phyloP scores from a whole-genome alignment of 225 moss, liverwort and hornwort genomes.

The Pseudoscleropodium purum region DNA sequence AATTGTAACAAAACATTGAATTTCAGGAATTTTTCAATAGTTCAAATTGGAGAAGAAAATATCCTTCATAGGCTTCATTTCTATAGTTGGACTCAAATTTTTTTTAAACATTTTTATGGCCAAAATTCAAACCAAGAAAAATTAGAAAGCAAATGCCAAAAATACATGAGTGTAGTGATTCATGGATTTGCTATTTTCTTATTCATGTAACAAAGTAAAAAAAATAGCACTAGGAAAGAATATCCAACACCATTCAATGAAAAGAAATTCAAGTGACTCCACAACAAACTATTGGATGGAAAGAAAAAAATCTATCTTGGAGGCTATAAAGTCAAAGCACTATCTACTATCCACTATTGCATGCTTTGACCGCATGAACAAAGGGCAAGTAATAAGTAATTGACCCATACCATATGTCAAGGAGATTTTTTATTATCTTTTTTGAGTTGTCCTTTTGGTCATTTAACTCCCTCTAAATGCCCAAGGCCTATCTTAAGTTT shows the following conservation, averaged over 20 bases:
- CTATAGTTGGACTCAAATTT: background rate
- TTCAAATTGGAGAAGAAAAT: background rate
- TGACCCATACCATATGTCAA: background rate
- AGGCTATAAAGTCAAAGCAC: background rate
- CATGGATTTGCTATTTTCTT: background rate
- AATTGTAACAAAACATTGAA: background rate
- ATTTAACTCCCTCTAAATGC: no score
- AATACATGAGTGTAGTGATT: fast-evolving
- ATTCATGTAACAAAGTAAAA: background rate
- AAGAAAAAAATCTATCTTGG: no score
- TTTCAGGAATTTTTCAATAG: background rate
- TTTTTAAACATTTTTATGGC: background rate
- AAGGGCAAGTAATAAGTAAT: background rate
- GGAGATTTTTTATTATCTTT: background rate
- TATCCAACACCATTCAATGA: background rate
- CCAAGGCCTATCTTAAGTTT: no score
- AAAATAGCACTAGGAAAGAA: no score
- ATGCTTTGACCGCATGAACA: background rate
- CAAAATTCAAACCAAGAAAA: background rate
- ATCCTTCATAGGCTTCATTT: background rate
- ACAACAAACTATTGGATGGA: no score
- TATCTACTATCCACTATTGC: background rate
- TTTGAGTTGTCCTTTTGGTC: background rate
- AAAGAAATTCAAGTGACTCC: background rate
- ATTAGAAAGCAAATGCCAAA: background rate